Percentiles rank a stretch among this genome's conserved stretches.
These are phyloP conservation scores for Fonsecaea nubica DNA, from an alignment of 2,329 filamentous ascomycete genomes.

Conservation along the genomic window DNA sequence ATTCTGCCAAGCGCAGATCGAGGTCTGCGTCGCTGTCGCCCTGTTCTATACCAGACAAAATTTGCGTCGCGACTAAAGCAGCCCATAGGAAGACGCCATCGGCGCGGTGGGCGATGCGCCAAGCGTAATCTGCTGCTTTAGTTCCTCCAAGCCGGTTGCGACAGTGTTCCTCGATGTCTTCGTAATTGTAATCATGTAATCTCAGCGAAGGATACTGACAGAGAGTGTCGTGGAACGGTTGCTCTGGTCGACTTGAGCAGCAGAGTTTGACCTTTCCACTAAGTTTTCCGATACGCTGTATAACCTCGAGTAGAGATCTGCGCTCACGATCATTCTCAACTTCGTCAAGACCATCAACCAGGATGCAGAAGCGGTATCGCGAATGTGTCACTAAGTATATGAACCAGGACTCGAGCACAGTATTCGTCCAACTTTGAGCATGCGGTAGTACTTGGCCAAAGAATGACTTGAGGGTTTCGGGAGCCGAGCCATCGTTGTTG, in stretches of 20 bases:
- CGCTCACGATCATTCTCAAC: background rate
- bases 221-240: conserved; percentile 7
- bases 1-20: conserved; percentile 9
- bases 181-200: conserved; percentile 21
- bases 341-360: conserved; percentile 26
- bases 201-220: conserved; percentile 1
- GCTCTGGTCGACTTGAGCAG: conserved; percentile 19
- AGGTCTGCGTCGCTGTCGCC: conserved; percentile 20
- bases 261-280: conserved; percentile 19
- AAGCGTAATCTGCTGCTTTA: background rate
- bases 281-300: background rate
- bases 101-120: conserved; percentile 1
- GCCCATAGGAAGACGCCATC: conserved; percentile 24
- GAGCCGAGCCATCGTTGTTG: background rate
- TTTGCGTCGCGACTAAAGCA: conserved; percentile 9
- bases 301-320: conserved; percentile 4
- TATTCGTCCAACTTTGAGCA: conserved; percentile 7
- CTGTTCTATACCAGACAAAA: background rate
- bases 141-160: conserved; percentile 5
- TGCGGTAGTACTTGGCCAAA: background rate
- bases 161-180: conserved; percentile 14
- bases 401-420: conserved; percentile 19
- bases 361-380: background rate
- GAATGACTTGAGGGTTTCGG: conserved; percentile 5
- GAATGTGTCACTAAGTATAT: conserved; percentile 8